These are phyloP conservation scores for Patellaria atrata DNA, from an alignment of 495 filamentous ascomycete species.

Conservation along the genomic window DNA sequence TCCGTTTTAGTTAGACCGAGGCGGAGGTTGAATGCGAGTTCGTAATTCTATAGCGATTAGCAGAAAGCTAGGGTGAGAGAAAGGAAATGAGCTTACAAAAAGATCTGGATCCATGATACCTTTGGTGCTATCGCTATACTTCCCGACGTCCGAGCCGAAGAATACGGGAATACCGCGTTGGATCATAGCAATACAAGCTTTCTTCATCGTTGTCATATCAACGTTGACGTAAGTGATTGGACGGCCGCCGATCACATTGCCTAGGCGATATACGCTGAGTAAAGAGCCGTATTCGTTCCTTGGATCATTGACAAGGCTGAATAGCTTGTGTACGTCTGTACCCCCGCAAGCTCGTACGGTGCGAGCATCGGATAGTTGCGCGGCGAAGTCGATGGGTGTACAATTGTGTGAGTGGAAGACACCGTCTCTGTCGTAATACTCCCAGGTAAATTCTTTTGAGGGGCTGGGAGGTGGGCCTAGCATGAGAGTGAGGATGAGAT, in stretches of 20 bases:
- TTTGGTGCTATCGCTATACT: conserved; percentile 46
- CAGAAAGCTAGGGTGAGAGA: no score
- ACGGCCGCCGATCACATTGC: conserved; percentile 60
- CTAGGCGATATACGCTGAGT: conserved; percentile 61
- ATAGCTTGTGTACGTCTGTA: conserved; percentile 42
- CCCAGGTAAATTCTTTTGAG: conserved; percentile 56
- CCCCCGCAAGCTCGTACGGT: conserved; percentile 36
- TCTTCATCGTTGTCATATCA: conserved; percentile 53
- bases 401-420: conserved; percentile 41
- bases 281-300: conserved; percentile 54
- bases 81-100: no score
- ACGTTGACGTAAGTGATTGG: conserved; percentile 72
- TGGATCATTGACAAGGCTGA: conserved; percentile 75
- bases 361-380: conserved; percentile 35
- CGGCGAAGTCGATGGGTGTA: conserved; percentile 54
- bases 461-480: conserved; percentile 62
- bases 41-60: no score
- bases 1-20: conserved; percentile 61
- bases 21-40: conserved; percentile 61
- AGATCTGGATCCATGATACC: conserved; percentile 67
- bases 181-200: conserved; percentile 61
- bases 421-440: conserved; percentile 54
- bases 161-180: conserved; percentile 63
- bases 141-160: conserved; percentile 79
- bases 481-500: conserved; percentile 61